A percentile compares a stretch with the other conserved stretches of the same genome.
Conservation (phyloP, 495 filamentous ascomycete genomes). For the Tuber microsphaerosporum region DNA sequence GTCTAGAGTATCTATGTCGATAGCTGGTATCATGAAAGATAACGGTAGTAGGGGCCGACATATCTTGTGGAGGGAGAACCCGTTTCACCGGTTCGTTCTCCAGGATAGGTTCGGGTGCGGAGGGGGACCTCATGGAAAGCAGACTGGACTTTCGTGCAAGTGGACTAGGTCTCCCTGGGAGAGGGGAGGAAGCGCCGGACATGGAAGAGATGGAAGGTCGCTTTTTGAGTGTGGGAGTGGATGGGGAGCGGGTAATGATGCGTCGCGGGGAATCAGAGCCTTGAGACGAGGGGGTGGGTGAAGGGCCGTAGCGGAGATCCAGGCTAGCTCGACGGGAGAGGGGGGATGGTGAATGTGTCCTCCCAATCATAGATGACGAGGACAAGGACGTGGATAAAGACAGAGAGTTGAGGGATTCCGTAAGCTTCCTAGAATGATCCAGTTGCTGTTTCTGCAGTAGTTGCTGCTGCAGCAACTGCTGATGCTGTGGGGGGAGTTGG, state of each 20-base stretch:
- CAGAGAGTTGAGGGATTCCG: conserved; percentile 29
- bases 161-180: conserved; percentile 15
- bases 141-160: conserved; percentile 28
- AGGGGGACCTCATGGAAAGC: conserved; percentile 31
- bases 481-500: neutral
- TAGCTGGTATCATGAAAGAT: conserved; percentile 90
- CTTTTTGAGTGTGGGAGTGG: conserved; percentile 39
- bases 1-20: conserved; percentile 78
- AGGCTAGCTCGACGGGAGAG: conserved; percentile 35
- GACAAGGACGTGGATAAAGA: conserved; percentile 19
- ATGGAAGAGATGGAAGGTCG: conserved; percentile 36
- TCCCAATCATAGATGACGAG: conserved; percentile 9
- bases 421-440: conserved; percentile 27
- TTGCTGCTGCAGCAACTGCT: neutral
- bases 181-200: conserved; percentile 12
- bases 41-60: conserved; percentile 61
- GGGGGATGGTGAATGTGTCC: conserved; percentile 15
- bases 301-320: conserved; percentile 29
- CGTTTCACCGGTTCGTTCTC: conserved; percentile 20
- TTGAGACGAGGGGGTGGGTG: conserved; percentile 34
- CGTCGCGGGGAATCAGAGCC: conserved; percentile 27
- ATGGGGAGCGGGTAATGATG: conserved; percentile 30
- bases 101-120: conserved; percentile 27
- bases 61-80: conserved; percentile 32
- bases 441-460: neutral